These are phyloP conservation scores for Oenanthe javanica DNA, from an alignment of 140 eudicot species.

Conservation along the genomic window DNA sequence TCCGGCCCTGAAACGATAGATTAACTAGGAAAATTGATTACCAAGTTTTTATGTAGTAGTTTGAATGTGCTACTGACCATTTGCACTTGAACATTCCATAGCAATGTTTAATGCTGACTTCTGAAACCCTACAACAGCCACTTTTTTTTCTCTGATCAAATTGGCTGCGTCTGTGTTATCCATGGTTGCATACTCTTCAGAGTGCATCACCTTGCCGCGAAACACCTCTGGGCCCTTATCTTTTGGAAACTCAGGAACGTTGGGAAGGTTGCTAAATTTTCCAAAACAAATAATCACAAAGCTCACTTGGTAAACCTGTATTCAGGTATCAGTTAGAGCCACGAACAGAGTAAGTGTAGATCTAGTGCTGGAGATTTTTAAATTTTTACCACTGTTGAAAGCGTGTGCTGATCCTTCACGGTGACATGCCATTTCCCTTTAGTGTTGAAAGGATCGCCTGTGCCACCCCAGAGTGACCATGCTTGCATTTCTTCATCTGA, in stretches of 20 bases:
- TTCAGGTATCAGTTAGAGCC: not conserved
- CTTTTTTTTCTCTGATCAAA: constrained; percentile 37
- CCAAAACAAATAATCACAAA: constrained; percentile 60
- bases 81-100: constrained; percentile 38
- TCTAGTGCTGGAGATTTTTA: not conserved
- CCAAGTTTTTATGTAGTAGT: not conserved
- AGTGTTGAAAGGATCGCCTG: constrained; percentile 22
- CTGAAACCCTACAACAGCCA: constrained; percentile 46
- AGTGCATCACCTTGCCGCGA: constrained; percentile 54
- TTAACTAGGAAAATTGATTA: not conserved
- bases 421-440: constrained; percentile 42
- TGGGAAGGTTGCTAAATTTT: constrained; percentile 44
- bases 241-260: constrained; percentile 46
- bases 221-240: constrained; percentile 52
- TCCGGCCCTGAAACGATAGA: constrained; percentile 35
- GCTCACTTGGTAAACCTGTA: constrained; percentile 38
- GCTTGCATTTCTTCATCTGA: constrained; percentile 14
- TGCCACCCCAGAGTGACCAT: constrained; percentile 49
- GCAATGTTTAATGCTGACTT: constrained; percentile 64
- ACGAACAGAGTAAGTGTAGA: not conserved
- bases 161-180: constrained; percentile 26
- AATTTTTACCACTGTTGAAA: constrained; percentile 25
- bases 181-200: constrained; percentile 50
- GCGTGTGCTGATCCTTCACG: constrained; percentile 17
- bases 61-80: constrained; percentile 28